A percentile compares a stretch with the other conserved stretches of the same genome.
Evolutionary conservation across 352 stramenopile genomes (phyloP).

Genomic region (Halophytophthora polymorphica): DNA sequence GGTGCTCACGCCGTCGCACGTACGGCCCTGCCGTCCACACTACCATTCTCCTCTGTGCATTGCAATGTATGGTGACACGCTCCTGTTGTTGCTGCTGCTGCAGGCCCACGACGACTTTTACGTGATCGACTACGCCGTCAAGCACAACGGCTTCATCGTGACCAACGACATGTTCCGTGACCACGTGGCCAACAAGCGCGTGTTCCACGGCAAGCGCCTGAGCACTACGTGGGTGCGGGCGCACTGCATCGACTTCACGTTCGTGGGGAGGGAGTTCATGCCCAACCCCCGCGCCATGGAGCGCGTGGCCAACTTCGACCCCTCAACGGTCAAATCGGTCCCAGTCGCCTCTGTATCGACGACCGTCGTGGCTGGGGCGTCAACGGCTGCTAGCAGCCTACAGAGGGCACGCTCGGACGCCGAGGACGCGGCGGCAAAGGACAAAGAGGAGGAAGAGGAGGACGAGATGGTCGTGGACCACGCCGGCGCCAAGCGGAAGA

Average conservation of each 20-base stretch:
- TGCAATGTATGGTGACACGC: background rate
- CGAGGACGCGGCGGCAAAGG: conserved; percentile 8
- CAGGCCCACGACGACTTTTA: conserved; percentile 89
- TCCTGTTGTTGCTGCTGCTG: conserved; percentile 1
- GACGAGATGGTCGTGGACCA: conserved; percentile 55
- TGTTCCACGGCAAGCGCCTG: conserved; percentile 63
- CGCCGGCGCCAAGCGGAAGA: conserved; percentile 32
- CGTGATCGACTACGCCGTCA: conserved; percentile 89
- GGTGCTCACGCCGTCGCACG: conserved; percentile 74
- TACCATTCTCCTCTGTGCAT: background rate
- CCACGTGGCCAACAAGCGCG: conserved; percentile 71
- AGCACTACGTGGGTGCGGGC: conserved; percentile 57
- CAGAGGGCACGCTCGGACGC: conserved; percentile 10
- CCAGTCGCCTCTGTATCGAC: background rate
- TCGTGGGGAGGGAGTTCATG: conserved; percentile 87
- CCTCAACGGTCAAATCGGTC: conserved; percentile 2
- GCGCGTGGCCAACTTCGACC: conserved; percentile 43
- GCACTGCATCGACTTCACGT: conserved; percentile 88
- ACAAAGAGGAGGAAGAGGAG: conserved; percentile 26
- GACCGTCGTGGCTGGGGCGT: conserved; percentile 1
- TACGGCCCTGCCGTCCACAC: conserved; percentile 2
- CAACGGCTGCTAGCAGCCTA: conserved; percentile 7
- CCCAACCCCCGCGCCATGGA: conserved; percentile 86
- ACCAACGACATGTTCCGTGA: conserved; percentile 93
- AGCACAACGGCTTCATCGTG: conserved; percentile 86